Base-by-base conservation (phyloP, 306 rosid species). In the Trichosanthes cucumerina region DNA sequence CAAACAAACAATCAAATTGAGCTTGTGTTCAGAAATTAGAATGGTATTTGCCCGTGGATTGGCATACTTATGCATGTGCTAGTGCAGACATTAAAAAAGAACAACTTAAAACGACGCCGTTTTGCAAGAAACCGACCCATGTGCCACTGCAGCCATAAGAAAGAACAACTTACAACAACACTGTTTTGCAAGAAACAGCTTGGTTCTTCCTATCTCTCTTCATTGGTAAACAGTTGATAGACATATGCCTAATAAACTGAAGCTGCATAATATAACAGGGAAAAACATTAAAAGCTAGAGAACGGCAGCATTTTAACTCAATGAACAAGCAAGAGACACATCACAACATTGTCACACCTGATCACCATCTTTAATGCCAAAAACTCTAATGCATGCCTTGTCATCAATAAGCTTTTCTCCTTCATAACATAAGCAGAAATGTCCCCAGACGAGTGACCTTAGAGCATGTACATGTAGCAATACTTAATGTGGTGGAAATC, bases 371-470 rank as follows among this genome's bases (percentile, higher is more conserved):
- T 87, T 83, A 47, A 87, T 83, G 70, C 90, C 87, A 53, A 79
- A 75, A 50, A 26, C 75, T 65, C 60, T 79, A 53, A 87, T 66
- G 54, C 6, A 52, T 7, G 83, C 79, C 41, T 76, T 83, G 80
- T 87, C 90, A 78, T 83, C 86, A 36, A 59, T 80, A 69, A 87
- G 85, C 73, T 83, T 83, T 77, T 85, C 79, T 12, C 81, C 90
- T 53, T 80, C 79, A 74, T 85, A 84, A 75, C 88, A 64, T 31
- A 87, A 81, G 84, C 90, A 87, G 80, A 87, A 87, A 71, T 87
- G 85, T 50, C 87, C 90, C 90, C 88, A 87, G 28, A 85, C 87
- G 18, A 81, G 79, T 82, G 84, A 83, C 90, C 90, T 87, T 76
- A 53, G 21, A 28, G 33, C 70, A 69, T 41, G 23, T 11, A 76